Base-by-base conservation (phyloP, 441 rosid genomes). In the Brassica balearica region DNA sequence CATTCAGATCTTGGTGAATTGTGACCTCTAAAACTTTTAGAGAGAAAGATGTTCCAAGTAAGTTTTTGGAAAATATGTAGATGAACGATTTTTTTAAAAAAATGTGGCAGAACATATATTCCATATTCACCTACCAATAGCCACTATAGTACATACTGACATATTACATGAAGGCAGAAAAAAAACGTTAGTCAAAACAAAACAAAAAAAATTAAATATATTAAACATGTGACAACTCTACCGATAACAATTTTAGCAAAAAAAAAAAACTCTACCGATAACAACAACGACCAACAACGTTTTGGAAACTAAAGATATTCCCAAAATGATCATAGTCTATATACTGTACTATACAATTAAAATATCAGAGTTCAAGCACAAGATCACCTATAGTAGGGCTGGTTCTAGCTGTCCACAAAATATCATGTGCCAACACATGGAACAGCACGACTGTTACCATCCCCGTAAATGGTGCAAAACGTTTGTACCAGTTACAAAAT, bases 261-360 rank as follows among this genome's bases (percentile, higher is more conserved):
- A 29, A 29, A 29, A 29, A 29, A 3, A 29, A 10, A 25, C 27
- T 25, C 27, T 25, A 25, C 27, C 34, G 55, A 46, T 46, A 46
- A 46, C 55, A 48, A n/a, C 56, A 48, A 48, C 56, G 56, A 48
- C 17, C 56, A 48, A 48, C 56, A 46, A 48, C 17, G 56, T n/a
- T 48, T 48, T 48, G 53, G 15, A 11, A 46, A 46, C 15, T 48
- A 48, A 48, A 48, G 6, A 48, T 34, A 34, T 34, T 34, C 41
- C 41, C 41, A 46, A 46, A 43, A 43, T 10, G 51, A 43, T 43
- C n/a, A 43, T 43, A 10, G 3, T 43, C n/a, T 46, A 46, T 46
- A 46, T 11, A 46, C 53, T 46, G 34, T 29, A 46, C 38, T 34
- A 34, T 46, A 46, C 15, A 46, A 12, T 46, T 11, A 46, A 46